phyloP scores from a whole-genome alignment of 495 filamentous ascomycete genomes.

The Bathelium albidoporum region DNA sequence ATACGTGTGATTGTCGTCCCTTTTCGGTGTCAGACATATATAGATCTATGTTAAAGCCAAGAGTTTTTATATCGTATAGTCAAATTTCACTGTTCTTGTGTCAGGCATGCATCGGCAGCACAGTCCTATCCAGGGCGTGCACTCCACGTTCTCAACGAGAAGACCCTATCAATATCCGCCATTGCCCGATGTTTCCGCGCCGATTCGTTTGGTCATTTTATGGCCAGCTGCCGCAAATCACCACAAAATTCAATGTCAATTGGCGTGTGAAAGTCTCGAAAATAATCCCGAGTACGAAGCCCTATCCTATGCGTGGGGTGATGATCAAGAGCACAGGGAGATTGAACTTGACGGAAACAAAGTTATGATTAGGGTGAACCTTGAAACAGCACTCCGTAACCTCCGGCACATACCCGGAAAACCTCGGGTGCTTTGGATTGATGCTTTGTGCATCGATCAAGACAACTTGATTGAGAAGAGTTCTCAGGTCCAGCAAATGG shows the following conservation, averaged over 20 bases:
- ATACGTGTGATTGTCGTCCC: no score
- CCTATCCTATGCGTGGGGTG: constrained; percentile 11
- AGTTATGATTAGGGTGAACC: constrained; percentile 6
- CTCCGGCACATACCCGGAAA: neutral
- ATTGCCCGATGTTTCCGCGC: neutral
- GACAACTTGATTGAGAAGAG: constrained; percentile 20
- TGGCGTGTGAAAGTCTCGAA: neutral
- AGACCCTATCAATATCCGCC: no score
- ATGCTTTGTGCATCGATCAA: constrained; percentile 34
- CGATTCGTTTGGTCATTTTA: neutral
- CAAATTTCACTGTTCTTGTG: no score
- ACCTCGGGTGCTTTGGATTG: constrained; percentile 21
- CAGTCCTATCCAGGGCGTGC: no score
- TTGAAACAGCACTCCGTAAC: neutral
- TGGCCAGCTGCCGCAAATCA: neutral
- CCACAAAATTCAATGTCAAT: neutral
- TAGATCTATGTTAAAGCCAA: no score
- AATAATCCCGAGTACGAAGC: constrained; percentile 5
- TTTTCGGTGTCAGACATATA: no score
- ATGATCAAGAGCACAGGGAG: neutral
- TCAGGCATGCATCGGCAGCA: no score
- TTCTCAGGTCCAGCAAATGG: constrained; percentile 25
- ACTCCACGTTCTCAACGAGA: no score
- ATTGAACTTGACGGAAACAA: constrained; percentile 4
- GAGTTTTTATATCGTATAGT: no score